phyloP scores from a whole-genome alignment of 2,329 filamentous ascomycete genomes.

The Elsinoe perseae region DNA sequence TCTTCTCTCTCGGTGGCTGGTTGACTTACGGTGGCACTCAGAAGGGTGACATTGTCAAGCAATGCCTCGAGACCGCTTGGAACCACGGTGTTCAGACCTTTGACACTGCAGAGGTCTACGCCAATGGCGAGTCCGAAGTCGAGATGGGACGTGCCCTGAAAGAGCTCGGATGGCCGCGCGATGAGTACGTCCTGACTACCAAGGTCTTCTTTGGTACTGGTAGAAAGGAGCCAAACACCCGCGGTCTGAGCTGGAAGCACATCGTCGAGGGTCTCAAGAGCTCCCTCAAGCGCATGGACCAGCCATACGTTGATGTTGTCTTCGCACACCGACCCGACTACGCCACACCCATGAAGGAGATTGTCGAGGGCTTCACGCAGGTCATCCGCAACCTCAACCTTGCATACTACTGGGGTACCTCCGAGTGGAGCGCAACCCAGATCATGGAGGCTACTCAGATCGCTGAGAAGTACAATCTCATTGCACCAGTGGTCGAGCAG shows the following conservation, averaged over 20 bases:
- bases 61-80: slow-evolving; percentile 44
- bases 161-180: slow-evolving; percentile 42
- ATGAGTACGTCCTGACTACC: slow-evolving; percentile 35
- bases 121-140: slow-evolving; percentile 54
- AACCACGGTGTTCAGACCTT: slow-evolving; percentile 45
- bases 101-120: slow-evolving; percentile 47
- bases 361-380: slow-evolving; percentile 49
- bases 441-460: slow-evolving; percentile 52
- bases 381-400: slow-evolving; percentile 48
- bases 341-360: slow-evolving; percentile 53
- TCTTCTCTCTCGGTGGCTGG: slow-evolving; percentile 42
- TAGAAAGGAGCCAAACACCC: slow-evolving; percentile 51
- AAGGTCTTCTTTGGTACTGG: slow-evolving; percentile 50
- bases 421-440: slow-evolving; percentile 52
- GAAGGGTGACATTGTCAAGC: slow-evolving; percentile 43
- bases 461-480: slow-evolving; percentile 51
- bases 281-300: slow-evolving; percentile 51
- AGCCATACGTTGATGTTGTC: slow-evolving; percentile 59
- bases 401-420: slow-evolving; percentile 58
- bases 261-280: slow-evolving; percentile 52
- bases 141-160: slow-evolving; percentile 47
- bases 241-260: slow-evolving; percentile 44
- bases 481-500: slow-evolving; percentile 48
- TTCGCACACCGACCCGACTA: slow-evolving; percentile 55
- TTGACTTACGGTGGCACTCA: slow-evolving; percentile 44